A percentile compares a stretch with the other conserved stretches of the same genome.
Evolutionary conservation across 345 rosid genomes (phyloP).

Genomic region (Brassica rapa): DNA sequence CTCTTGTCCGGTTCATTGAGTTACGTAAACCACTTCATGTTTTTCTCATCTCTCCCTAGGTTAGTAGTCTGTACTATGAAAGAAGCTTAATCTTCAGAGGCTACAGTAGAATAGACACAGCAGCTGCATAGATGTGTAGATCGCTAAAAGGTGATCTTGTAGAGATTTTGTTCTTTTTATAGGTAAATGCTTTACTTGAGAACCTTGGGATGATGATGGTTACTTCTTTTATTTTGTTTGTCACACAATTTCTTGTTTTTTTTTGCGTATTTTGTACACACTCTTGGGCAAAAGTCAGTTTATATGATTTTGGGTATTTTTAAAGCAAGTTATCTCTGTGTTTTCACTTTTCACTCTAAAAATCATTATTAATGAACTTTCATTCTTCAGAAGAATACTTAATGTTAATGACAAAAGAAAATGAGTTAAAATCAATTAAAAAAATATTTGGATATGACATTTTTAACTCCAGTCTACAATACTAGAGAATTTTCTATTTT

Average conservation of each 20-base stretch:
- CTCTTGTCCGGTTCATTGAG: neutral
- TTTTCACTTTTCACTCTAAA: neutral
- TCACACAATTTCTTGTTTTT: neutral
- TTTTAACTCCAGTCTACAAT: neutral
- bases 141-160: slow-evolving; percentile 10
- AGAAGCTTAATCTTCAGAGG: slow-evolving; percentile 27
- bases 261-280: slow-evolving; percentile 26
- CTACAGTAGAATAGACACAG: slow-evolving; percentile 27
- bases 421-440: too few relatives aligned
- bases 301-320: slow-evolving; percentile 20
- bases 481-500: neutral
- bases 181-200: slow-evolving; percentile 13
- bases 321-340: neutral
- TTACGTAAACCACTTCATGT: neutral
- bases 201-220: slow-evolving; percentile 24
- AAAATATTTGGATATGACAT: neutral
- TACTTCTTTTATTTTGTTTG: slow-evolving; percentile 3
- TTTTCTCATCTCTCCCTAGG: slow-evolving; percentile 8
- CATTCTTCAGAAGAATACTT: neutral
- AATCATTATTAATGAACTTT: neutral
- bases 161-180: neutral
- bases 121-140: slow-evolving; percentile 23
- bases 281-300: neutral
- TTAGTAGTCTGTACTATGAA: slow-evolving; percentile 30
- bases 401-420: neutral